Base-by-base conservation (phyloP, 345 rosid genomes). In the Euclidium syriacum region DNA sequence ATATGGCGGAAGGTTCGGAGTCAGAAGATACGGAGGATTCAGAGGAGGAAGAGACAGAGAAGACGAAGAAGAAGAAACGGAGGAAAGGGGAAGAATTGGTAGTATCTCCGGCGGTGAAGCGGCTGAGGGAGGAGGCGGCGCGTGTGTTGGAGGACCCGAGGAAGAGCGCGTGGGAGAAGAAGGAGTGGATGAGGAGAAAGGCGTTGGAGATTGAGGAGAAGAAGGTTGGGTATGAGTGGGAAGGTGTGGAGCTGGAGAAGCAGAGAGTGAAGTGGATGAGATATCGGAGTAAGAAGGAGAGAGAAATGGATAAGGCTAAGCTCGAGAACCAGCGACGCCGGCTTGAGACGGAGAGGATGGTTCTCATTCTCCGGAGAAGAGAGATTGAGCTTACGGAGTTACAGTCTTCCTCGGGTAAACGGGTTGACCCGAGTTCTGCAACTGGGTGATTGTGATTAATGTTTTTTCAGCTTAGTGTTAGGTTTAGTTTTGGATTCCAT, bases 301-400 rank as follows among this genome's bases (percentile, higher is more conserved):
- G 97, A 71, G 99, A 95, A 15, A 86, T 95, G 97, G 99, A 95
- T 77, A 87, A 72, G 25, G 79, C 83, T 19, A 90, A 81, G 79
- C 78, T 95, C 0, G 89, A 83, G 70, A 90, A 90, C 15, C 84
- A 90, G 39, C 63, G 88, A 26, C 74, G 76, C 42, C 54, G 77
- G 63, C 83, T 90, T 0, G 98, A 90, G 67, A 82, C 79, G 20
- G 95, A 88, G 64, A 81, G 88, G 53, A 90, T 90, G 96, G 55
- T 79, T 58, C 73, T 95, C 29, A 52, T 78, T 10, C 16, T 95
- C 2, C 60, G 84, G 57, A 83, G 88, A 73, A 86, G 81, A 58
- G 96, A 90, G 78, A 63, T 88, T 41, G 96, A 90, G 47, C 60
- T 80, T 57, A 53, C 69, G 24, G 86, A 56, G 44, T 34, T 53